Base-by-base conservation (phyloP, 352 stramenopile genomes). In the Phytophthora aleatoria region DNA sequence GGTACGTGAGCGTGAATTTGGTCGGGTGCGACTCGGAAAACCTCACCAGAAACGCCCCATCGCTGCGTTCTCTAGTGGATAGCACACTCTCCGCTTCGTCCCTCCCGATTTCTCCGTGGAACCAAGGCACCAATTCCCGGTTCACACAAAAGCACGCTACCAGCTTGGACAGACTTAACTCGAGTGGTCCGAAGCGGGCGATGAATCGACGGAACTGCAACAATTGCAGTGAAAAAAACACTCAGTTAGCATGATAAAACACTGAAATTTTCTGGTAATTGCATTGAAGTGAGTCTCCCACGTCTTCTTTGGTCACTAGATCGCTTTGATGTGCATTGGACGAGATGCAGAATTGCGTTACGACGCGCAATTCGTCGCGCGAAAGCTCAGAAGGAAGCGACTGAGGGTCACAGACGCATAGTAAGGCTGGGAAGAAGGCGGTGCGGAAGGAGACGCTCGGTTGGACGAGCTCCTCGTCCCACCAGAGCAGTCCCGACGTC, bases 1-100 rank as follows among this genome's bases (percentile, higher is more conserved):
- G 51, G 65, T 94, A 94, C 50, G 84, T 85, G 20, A 94, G 69
- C 30, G 77, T 90, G 61, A 94, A 91, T 43, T 89, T 87, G 11
- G 77, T 77, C 35, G 85, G 85, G 10, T 92, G 85, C 9, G 82
- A 89, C 64, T 94, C 85, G 38, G 82, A 92, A 66, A 92, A 94
- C 41, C 86, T 71, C 41, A 94, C 68, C 39, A 92, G 70, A 65
- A 94, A 94, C 28, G 85, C 70, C 13, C 83, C 85, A 50, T 94
- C 85, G 12, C 74, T 71, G 9, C 67, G 41, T 44, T 54, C 58
- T n/a, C 20, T 47, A 3, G 55, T 39, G 1, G 75, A 55, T 4
- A 91, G 58, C 27, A 81, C 53, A 1, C 56, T 50, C 31, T 94
- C 83, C 0, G 83, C 74, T 12, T 89, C 77, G 3, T 65, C 57